Evolutionary conservation across 78 protist genomes (phyloP).

Genomic region (Speleostelium caveatum): DNA sequence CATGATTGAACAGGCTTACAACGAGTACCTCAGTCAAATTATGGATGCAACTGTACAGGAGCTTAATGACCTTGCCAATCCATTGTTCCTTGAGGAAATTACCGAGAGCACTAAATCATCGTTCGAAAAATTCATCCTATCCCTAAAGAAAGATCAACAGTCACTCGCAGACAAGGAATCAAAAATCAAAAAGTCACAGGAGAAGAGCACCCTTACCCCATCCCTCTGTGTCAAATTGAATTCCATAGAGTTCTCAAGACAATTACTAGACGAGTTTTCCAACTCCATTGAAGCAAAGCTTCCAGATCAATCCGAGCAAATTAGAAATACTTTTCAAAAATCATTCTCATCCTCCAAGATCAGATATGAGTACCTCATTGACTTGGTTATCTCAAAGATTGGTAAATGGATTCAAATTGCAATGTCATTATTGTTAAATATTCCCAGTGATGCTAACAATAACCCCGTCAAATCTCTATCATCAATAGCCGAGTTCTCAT

Average conservation of each 20-base stretch:
- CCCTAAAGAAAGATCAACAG: no score
- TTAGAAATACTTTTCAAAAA: conserved; percentile 2
- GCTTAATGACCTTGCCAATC: background rate
- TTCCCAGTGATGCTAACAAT: background rate
- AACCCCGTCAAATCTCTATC: background rate
- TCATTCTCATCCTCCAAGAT: conserved; percentile 7
- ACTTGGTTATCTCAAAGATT: conserved; percentile 34
- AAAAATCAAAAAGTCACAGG: background rate
- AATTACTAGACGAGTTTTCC: conserved; percentile 27
- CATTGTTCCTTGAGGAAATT: conserved; percentile 14
- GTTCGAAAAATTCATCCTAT: background rate
- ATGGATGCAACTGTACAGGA: conserved; percentile 15
- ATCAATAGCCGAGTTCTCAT: background rate
- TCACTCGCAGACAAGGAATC: background rate
- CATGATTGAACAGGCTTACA: background rate
- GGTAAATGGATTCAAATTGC: conserved; percentile 5
- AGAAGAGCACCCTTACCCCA: background rate
- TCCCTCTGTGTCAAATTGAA: conserved; percentile 42
- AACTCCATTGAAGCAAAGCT: background rate
- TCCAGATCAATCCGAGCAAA: background rate
- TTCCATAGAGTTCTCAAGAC: conserved; percentile 39
- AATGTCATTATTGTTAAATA: background rate
- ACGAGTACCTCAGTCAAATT: conserved; percentile 11
- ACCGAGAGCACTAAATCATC: background rate
- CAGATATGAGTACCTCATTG: conserved; percentile 33